Percentiles rank a stretch among this genome's conserved stretches.
Conservation (phyloP, 805 yeast species). For the Tetrapisispora namnaoensis region DNA sequence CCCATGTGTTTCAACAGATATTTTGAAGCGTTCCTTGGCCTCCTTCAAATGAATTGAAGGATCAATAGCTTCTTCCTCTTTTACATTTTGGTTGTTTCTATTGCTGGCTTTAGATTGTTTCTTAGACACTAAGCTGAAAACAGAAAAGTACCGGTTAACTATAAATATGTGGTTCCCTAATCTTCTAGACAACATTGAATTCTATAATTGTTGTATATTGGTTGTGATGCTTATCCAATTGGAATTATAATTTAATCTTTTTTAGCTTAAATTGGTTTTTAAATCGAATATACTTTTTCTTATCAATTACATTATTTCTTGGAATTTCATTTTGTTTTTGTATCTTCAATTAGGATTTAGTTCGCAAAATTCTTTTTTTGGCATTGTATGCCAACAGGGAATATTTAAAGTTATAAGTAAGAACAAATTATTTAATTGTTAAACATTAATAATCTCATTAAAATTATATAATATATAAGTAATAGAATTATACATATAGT, state of each 20-base stretch:
- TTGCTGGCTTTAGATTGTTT: constrained; percentile 7
- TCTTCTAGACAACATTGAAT: background rate
- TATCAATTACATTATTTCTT: too few relatives aligned
- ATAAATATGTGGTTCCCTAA: too few relatives aligned
- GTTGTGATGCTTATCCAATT: background rate
- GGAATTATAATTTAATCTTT: too few relatives aligned
- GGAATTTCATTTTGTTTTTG: too few relatives aligned
- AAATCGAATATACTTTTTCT: too few relatives aligned
- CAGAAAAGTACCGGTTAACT: constrained; percentile 5
- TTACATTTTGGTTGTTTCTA: constrained; percentile 21
- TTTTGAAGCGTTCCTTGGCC: constrained; percentile 30
- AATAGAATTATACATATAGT: too few relatives aligned
- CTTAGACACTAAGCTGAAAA: constrained; percentile 5
- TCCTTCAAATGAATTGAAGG: constrained; percentile 2
- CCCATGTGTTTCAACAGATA: constrained; percentile 42
- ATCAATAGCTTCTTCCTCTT: constrained; percentile 25
- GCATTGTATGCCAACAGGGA: too few relatives aligned
- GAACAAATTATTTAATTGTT: too few relatives aligned
- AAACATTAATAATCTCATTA: background rate
- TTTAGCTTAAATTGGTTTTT: too few relatives aligned
- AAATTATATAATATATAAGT: background rate
- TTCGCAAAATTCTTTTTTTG: too few relatives aligned
- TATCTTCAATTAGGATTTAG: too few relatives aligned
- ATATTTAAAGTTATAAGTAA: too few relatives aligned
- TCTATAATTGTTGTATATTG: background rate